Conservation (phyloP, 805 yeast genomes). For the Scheffersomyces amazonensis region DNA sequence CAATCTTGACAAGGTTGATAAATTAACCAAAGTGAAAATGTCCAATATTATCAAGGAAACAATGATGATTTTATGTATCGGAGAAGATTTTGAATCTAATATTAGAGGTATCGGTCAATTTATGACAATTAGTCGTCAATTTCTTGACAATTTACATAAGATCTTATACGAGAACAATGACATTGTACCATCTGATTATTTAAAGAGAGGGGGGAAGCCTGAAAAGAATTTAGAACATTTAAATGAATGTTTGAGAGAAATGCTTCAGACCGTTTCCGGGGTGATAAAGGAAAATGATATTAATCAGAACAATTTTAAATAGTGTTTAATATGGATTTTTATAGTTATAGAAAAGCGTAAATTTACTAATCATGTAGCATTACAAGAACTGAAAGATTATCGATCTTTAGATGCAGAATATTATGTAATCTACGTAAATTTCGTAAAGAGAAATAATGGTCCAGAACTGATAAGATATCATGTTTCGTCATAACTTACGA, state of each 20-base stretch:
- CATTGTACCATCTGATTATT: conserved; percentile 21
- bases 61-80: conserved; percentile 31
- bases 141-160: conserved; percentile 32
- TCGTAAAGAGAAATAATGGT: too few relatives aligned
- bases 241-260: conserved; percentile 23
- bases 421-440: too few relatives aligned
- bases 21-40: conserved; percentile 23
- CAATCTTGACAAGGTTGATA: conserved; percentile 28
- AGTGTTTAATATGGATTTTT: too few relatives aligned
- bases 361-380: too few relatives aligned
- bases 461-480: too few relatives aligned
- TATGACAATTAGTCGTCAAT: conserved; percentile 19
- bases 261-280: conserved; percentile 14
- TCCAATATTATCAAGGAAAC: conserved; percentile 29
- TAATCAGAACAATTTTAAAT: too few relatives aligned
- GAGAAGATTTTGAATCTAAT: conserved; percentile 21
- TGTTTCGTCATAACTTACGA: too few relatives aligned
- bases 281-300: too few relatives aligned
- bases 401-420: too few relatives aligned
- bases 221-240: conserved; percentile 11
- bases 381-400: too few relatives aligned
- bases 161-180: conserved; percentile 18
- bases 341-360: too few relatives aligned
- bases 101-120: conserved; percentile 25
- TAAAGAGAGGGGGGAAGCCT: conserved; percentile 9